phyloP scores from a whole-genome alignment of 1,284 basidiomycete genomes.

The Heterobasidion irregulare region DNA sequence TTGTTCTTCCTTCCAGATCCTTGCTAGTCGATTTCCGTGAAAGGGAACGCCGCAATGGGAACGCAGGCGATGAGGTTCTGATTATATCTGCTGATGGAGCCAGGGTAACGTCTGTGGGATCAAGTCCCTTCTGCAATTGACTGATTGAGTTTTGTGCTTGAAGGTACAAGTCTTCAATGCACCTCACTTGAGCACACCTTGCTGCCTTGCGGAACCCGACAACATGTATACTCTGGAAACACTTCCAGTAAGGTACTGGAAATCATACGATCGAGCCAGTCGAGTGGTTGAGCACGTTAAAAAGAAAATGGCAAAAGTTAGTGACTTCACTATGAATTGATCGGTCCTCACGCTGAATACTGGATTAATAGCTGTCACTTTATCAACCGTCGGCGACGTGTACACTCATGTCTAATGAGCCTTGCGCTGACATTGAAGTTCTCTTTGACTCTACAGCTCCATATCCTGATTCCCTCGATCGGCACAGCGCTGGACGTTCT shows the following conservation, averaged over 20 bases:
- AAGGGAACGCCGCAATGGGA: conserved; percentile 37
- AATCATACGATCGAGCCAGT: conserved; percentile 37
- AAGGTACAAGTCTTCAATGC: conserved; percentile 38
- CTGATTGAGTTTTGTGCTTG: not conserved
- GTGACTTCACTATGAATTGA: conserved; percentile 4
- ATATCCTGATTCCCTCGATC: not conserved
- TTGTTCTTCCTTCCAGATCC: conserved; percentile 37
- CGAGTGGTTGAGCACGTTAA: conserved; percentile 38
- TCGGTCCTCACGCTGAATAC: not conserved
- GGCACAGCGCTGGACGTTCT: not conserved
- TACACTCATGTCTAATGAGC: conserved; percentile 47
- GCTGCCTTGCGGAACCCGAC: conserved; percentile 35
- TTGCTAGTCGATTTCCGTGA: conserved; percentile 47
- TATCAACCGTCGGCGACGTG: conserved; percentile 33
- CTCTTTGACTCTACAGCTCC: conserved; percentile 16
- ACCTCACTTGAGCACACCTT: conserved; percentile 39
- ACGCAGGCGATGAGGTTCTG: conserved; percentile 37
- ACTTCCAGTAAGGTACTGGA: conserved; percentile 33
- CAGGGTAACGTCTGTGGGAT: conserved; percentile 16
- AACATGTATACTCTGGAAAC: conserved; percentile 23
- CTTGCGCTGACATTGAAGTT: conserved; percentile 41
- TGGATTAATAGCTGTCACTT: conserved; percentile 30
- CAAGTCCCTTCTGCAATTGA: not conserved
- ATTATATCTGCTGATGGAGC: conserved; percentile 30
- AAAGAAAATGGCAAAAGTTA: conserved; percentile 42